Evolutionary conservation across 208 protist genomes (phyloP).

Genomic region (Polymyxa betae): DNA sequence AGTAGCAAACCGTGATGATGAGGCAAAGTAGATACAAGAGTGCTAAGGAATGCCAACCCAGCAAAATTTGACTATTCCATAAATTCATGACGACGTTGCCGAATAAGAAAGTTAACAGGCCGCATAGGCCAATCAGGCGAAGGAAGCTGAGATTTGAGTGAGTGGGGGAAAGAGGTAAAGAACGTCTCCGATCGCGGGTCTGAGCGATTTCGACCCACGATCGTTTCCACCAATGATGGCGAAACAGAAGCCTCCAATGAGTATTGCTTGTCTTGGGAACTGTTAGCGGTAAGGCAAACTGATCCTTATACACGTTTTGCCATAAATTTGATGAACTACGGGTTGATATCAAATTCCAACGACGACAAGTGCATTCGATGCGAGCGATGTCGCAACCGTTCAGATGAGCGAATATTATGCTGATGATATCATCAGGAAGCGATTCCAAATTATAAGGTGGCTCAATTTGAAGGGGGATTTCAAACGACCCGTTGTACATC

Average conservation of each 20-base stretch:
- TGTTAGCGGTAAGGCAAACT: background rate
- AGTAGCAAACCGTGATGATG: background rate
- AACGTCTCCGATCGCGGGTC: background rate
- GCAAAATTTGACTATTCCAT: background rate
- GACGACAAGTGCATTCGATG: background rate
- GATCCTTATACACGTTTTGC: background rate
- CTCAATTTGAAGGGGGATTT: too few species aligned
- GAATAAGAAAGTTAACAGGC: background rate
- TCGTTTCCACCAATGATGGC: background rate
- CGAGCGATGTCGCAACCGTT: background rate
- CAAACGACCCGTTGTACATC: too few species aligned
- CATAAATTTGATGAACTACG: background rate
- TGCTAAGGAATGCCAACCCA: background rate
- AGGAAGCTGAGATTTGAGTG: background rate
- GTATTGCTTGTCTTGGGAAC: background rate
- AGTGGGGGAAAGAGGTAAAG: background rate
- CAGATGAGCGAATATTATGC: background rate
- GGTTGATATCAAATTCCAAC: background rate
- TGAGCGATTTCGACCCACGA: background rate
- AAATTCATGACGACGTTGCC: conserved; percentile 1
- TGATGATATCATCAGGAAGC: background rate
- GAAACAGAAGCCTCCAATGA: background rate
- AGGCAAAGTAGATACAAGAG: background rate
- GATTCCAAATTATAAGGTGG: too few species aligned
- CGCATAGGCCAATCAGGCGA: background rate